phyloP scores from a whole-genome alignment of 768 basidiomycete species.

The Russula foetens region DNA sequence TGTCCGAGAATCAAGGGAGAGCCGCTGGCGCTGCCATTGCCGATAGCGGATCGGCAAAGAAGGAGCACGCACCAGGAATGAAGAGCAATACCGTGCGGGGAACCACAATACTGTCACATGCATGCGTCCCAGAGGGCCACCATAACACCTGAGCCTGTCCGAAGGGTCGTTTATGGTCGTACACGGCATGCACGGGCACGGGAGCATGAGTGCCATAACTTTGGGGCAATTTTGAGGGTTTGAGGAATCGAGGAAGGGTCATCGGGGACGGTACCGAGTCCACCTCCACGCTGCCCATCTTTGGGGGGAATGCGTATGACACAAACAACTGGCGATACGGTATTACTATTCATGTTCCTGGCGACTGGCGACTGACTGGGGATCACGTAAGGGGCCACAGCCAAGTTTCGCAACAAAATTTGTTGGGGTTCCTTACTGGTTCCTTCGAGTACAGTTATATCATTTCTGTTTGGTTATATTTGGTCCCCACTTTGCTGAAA shows the following conservation, averaged over 20 bases:
- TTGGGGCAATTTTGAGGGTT: slow-evolving; percentile 1
- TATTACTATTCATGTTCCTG: too few relatives aligned
- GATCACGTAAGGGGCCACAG: too few relatives aligned
- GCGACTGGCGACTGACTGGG: too few relatives aligned
- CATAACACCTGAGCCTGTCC: slow-evolving; percentile 42
- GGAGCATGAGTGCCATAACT: not conserved
- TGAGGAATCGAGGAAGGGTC: slow-evolving; percentile 19
- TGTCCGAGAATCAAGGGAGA: not conserved
- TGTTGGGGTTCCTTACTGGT: too few relatives aligned
- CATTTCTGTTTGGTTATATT: too few relatives aligned
- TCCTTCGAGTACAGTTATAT: too few relatives aligned
- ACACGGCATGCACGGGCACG: slow-evolving; percentile 23
- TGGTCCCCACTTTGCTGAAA: too few relatives aligned
- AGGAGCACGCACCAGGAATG: slow-evolving; percentile 9
- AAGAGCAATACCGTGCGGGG: slow-evolving; percentile 13
- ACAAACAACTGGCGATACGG: too few relatives aligned
- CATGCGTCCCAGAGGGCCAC: slow-evolving; percentile 35
- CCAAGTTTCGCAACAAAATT: too few relatives aligned
- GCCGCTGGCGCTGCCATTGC: not conserved
- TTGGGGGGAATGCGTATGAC: too few relatives aligned
- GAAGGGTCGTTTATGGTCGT: slow-evolving; percentile 32
- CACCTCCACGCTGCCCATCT: not conserved
- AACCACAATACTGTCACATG: not conserved
- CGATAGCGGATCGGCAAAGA: not conserved
- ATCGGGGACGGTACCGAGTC: not conserved